Base-by-base conservation (phyloP, 305 asterid genomes). In the Fraxinus floribunda region DNA sequence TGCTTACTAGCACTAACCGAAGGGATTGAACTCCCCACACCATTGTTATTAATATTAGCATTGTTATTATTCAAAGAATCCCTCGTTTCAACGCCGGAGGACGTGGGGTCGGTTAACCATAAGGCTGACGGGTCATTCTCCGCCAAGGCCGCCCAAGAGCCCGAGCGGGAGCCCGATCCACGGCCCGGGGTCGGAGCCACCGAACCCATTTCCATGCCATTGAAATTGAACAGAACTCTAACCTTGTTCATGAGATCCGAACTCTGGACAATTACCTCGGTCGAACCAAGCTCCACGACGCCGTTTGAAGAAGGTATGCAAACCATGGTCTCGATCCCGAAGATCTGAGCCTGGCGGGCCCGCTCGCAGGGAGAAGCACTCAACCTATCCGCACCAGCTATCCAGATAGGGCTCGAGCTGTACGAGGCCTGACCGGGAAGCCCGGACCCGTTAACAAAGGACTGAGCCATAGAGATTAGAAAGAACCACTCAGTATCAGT, bases 401-500 rank as follows among this genome's bases (percentile, higher is more conserved):
- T 88, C 98, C 99, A 94, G 22, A 94, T 88, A 7, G 98, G 95
- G 83, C 77, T 86, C 29, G 97, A 90, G 68, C 66, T 89, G 87
- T 81, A 91, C n/a, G 93, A 62, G 3, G 98, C 97, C 87, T 92
- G 97, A 16, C 98, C 98, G 78, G 97, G 99, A n/a, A 93, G 89
- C 10, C 97, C 99, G n/a, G 88, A 88, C 44, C 98, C 98, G 81
- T 55, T 87, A 0, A 80, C 89, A 10, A 95, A 95, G 3, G 92
- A 84, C 76, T 94, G 97, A 0, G 99, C 93, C 98, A 95, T 95
- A 44, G 99, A 95, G 4, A 94, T 88, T 0, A 95, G 91, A n/a
- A 95, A 95, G 55, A 95, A 95, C 99, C 99, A 95, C 82, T 94
- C 99, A 0, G 96, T 94, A 75, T 95, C 98, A 1, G 99, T 92